Evolutionary conservation across 345 rosid genomes (phyloP).

Genomic region (Cardiospermum halicacabum): DNA sequence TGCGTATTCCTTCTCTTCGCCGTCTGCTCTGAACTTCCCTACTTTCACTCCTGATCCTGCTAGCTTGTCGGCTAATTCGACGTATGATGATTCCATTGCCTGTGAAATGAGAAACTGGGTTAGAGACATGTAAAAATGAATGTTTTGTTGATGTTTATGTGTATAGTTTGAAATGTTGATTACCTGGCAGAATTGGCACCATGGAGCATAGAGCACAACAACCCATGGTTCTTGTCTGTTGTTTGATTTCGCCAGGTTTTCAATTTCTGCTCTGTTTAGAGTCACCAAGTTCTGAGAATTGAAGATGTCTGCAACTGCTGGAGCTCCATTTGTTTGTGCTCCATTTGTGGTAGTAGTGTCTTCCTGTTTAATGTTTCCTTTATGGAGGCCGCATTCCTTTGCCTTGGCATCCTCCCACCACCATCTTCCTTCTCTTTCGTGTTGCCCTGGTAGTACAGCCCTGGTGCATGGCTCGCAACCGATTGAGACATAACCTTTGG

Average conservation of each 20-base stretch:
- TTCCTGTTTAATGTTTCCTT: slow-evolving; percentile 71
- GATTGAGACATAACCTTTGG: slow-evolving; percentile 76
- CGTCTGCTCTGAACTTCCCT: slow-evolving; percentile 84
- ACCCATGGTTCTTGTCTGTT: slow-evolving; percentile 80
- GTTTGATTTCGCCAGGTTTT: slow-evolving; percentile 63
- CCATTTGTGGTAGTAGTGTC: slow-evolving; percentile 34
- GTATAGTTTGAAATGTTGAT: not conserved
- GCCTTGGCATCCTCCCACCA: slow-evolving; percentile 99
- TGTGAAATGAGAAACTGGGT: slow-evolving; percentile 15
- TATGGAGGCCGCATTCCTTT: slow-evolving; percentile 94
- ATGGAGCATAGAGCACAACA: slow-evolving; percentile 90
- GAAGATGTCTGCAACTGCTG: slow-evolving; percentile 51
- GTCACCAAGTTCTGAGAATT: slow-evolving; percentile 53
- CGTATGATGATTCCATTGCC: slow-evolving; percentile 76
- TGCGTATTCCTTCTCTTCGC: slow-evolving; percentile 79
- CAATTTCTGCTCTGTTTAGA: slow-evolving; percentile 69
- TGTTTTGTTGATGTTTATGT: not conserved
- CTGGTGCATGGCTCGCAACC: slow-evolving; percentile 99
- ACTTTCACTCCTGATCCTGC: slow-evolving; percentile 80
- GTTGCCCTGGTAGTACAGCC: slow-evolving; percentile 92
- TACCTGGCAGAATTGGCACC: slow-evolving; percentile 95
- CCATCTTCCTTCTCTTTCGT: slow-evolving; percentile 99
- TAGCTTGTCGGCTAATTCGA: slow-evolving; percentile 72
- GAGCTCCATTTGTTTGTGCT: slow-evolving; percentile 24
- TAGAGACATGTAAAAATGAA: not conserved